A percentile compares a stretch with the other conserved stretches of the same genome.
These are phyloP conservation scores for Rhynchospora breviuscula DNA, from an alignment of 176 grass and related monocot genomes.

Conservation along the genomic window DNA sequence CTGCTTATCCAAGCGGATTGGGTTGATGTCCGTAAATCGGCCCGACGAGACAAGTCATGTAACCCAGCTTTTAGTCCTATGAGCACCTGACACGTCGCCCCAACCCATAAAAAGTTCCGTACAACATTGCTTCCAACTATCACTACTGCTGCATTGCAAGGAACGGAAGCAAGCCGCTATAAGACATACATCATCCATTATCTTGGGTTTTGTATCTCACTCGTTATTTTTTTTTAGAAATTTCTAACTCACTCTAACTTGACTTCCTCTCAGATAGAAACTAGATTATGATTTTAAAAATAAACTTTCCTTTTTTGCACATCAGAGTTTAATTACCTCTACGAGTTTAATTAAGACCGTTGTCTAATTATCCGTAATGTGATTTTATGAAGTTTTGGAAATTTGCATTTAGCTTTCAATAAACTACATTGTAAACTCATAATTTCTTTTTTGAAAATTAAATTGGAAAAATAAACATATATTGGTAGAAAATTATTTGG, in stretches of 20 bases:
- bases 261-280: neutral
- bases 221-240: neutral
- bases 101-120: constrained; percentile 1
- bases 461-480: constrained; percentile 6
- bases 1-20: constrained; percentile 8
- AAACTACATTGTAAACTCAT: neutral
- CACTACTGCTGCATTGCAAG: neutral
- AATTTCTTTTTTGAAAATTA: neutral
- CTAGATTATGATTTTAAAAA: neutral
- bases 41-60: constrained; percentile 54
- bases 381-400: neutral
- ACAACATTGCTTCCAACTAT: neutral
- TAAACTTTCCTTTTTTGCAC: neutral
- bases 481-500: neutral
- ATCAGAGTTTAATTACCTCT: neutral
- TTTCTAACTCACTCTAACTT: neutral
- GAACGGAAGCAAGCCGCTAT: neutral
- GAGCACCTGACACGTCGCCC: constrained; percentile 44
- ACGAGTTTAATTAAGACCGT: neutral
- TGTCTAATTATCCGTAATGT: neutral
- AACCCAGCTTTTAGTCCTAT: constrained; percentile 55
- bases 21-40: neutral
- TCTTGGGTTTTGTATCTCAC: neutral
- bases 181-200: neutral
- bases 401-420: neutral